Percentiles rank a stretch among this genome's conserved stretches.
Conservation (phyloP, 257 asterid genomes). For the Lycium ferocissimum region DNA sequence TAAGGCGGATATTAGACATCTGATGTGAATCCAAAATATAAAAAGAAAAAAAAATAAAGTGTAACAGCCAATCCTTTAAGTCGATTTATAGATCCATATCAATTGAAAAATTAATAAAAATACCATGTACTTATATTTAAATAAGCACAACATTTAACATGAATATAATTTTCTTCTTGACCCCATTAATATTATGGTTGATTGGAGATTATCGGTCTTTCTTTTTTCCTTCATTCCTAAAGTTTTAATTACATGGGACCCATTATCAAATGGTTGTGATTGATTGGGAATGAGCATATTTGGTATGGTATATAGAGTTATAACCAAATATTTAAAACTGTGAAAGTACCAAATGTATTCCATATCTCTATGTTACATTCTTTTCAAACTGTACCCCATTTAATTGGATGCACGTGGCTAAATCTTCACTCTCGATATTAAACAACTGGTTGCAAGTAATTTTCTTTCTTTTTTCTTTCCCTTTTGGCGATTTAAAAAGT, state of each 20-base stretch:
- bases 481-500: not conserved
- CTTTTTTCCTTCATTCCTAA: not conserved
- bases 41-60: no score
- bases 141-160: no score
- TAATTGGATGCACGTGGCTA: constrained; percentile 35
- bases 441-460: not conserved
- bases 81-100: no score
- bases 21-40: no score
- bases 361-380: constrained; percentile 39
- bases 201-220: not conserved
- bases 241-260: constrained; percentile 32
- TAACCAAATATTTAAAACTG: constrained; percentile 1
- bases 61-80: no score
- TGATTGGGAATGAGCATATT: constrained; percentile 35
- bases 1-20: no score
- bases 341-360: not conserved
- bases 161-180: not conserved
- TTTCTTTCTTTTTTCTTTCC: not conserved
- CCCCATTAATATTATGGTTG: not conserved
- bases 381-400: constrained; percentile 43
- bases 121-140: no score
- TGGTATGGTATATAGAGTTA: constrained; percentile 9
- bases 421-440: constrained; percentile 6
- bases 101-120: no score
- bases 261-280: constrained; percentile 28